Evolutionary conservation across 495 filamentous ascomycete species (phyloP).

Genomic region (Alectoria sarmentosa): DNA sequence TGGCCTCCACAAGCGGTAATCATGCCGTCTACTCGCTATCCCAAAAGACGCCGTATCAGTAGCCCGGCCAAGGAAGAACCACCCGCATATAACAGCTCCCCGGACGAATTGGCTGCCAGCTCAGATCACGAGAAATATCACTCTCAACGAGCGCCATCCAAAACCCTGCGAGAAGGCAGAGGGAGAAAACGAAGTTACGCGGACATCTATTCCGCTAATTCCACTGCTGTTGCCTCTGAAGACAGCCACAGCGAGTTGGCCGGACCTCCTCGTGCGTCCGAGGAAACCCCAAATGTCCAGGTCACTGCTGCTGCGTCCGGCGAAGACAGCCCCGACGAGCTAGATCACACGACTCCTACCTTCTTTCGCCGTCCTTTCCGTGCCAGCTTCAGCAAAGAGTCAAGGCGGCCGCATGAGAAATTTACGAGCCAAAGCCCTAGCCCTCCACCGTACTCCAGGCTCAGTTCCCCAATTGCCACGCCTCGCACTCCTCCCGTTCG

Average conservation of each 20-base stretch:
- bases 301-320: constrained; percentile 3
- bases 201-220: neutral
- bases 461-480: constrained; percentile 23
- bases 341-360: constrained; percentile 8
- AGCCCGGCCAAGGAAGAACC: constrained; percentile 30
- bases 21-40: constrained; percentile 32
- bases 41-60: constrained; percentile 51
- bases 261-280: constrained; percentile 4
- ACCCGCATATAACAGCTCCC: constrained; percentile 32
- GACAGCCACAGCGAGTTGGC: constrained; percentile 1
- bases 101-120: constrained; percentile 45
- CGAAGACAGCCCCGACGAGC: constrained; percentile 41
- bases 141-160: constrained; percentile 29
- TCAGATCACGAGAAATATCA: constrained; percentile 37
- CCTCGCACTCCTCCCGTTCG: constrained; percentile 15
- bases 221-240: neutral
- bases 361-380: constrained; percentile 13
- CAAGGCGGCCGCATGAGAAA: constrained; percentile 6
- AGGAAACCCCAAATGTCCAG: neutral
- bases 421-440: constrained; percentile 15
- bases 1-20: neutral
- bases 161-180: constrained; percentile 11
- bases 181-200: constrained; percentile 3
- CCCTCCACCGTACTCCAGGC: constrained; percentile 21
- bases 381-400: constrained; percentile 13